Evolutionary conservation across 345 rosid genomes (phyloP), one percentile per base, ranked within the genome.

Genomic region (Cardamine chenopodiifolia): DNA sequence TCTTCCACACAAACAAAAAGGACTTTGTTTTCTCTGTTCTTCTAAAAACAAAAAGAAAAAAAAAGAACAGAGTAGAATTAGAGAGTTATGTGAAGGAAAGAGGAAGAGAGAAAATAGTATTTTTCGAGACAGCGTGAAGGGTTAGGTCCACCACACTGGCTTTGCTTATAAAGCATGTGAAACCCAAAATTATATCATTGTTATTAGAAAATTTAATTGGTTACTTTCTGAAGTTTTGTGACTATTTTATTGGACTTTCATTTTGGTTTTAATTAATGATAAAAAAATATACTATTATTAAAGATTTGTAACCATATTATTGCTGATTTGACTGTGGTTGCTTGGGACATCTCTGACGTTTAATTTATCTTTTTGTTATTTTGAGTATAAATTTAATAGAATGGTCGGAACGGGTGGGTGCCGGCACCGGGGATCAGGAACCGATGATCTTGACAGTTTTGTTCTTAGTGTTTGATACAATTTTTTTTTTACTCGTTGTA

Each of bases 111-210:
- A 80, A 76, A 73, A 48, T 50, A 61, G 89, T 84, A 90, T 84
- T 84, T 88, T 69, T 90, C 93, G 76, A 28, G 79, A 84, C 94
- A 92, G 90, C 87, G 78, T 73, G 54, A 66, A 78, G 76, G 11
- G 81, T 71, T 66, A 58, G 68, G 72, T 71, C 70, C 78, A 73
- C 79, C 71, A 76, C 34, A 74, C 62, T 55, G 35, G 31, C 78
- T 52, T 72, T 66, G 74, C 77, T 78, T 78, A 72, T 78, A 72
- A 77, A 70, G 60, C 76, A 71, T 77, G 72, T 57, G 76, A 57
- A 58, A 65, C 56, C 64, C 48, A 44, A 22, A 15, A 40, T 11
- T 28, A 42, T 74, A 50, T 48, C 19, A 67, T n/a, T 28, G 9
- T 25, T 58, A 60, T 32, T 61, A 45, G 9, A 45, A 15, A n/a